Percentiles rank a stretch among this genome's conserved stretches.
These are phyloP conservation scores for Dalbergia oliveri DNA, from an alignment of 306 rosid genomes.

Conservation along the genomic window DNA sequence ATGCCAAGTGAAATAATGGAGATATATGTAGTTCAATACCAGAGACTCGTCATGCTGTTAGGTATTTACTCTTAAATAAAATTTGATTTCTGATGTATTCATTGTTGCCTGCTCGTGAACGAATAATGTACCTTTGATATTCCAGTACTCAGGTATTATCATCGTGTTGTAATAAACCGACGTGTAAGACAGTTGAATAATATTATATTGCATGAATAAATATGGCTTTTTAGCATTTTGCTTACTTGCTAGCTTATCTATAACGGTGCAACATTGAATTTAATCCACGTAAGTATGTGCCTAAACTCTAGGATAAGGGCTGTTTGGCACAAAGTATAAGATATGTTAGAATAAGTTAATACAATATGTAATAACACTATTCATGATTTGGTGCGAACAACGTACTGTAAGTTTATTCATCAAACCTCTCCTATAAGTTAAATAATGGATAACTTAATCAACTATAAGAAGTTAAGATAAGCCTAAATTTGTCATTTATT, in stretches of 20 bases:
- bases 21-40: background rate
- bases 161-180: background rate
- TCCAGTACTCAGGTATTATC: background rate
- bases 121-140: background rate
- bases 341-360: too few relatives aligned
- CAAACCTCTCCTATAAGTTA: too few relatives aligned
- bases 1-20: conserved; percentile 16
- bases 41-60: background rate
- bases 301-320: background rate
- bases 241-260: background rate
- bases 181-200: background rate
- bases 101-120: background rate
- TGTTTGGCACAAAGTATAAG: too few relatives aligned
- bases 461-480: too few relatives aligned
- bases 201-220: background rate
- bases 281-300: background rate
- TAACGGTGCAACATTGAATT: background rate
- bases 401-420: too few relatives aligned
- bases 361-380: too few relatives aligned
- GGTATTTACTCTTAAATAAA: conserved; percentile 27
- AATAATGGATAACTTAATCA: too few relatives aligned
- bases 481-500: too few relatives aligned
- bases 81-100: conserved; percentile 29
- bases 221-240: background rate
- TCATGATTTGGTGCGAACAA: too few relatives aligned